Conservation (phyloP, 2,329 filamentous ascomycete species). For the Neoascochyta sp. region DNA sequence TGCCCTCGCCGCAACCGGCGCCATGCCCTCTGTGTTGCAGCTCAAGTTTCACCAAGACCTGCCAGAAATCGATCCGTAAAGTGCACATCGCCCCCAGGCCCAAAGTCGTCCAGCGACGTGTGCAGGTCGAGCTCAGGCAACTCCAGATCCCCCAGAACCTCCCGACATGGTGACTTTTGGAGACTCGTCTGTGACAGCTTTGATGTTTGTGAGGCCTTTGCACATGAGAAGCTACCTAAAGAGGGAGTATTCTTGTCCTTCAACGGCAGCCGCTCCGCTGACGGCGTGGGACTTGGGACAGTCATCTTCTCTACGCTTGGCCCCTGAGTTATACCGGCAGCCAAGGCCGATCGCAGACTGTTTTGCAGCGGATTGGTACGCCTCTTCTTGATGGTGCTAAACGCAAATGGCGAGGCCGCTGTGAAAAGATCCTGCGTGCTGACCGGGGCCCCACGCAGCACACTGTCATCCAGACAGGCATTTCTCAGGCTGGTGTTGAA, state of each 20-base stretch:
- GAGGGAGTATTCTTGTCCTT: conserved; percentile 23
- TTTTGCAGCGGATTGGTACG: conserved; percentile 13
- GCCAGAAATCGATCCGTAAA: conserved; percentile 28
- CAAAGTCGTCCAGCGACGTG: conserved; percentile 22
- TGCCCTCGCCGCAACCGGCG: conserved; percentile 30
- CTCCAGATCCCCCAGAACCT: too few relatives aligned
- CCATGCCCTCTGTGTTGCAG: conserved; percentile 12
- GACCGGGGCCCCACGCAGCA: conserved; percentile 16
- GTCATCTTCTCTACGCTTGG: conserved; percentile 5
- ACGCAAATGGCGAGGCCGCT: conserved; percentile 40
- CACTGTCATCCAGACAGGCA: conserved; percentile 10
- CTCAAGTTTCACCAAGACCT: conserved; percentile 17
- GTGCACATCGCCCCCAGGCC: conserved; percentile 17
- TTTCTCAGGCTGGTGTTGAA: conserved; percentile 25
- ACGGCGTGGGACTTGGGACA: conserved; percentile 20
- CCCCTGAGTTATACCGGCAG: conserved; percentile 9
- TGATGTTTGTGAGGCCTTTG: conserved; percentile 23
- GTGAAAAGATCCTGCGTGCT: conserved; percentile 47
- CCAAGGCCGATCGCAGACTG: conserved; percentile 22
- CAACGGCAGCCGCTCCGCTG: conserved; percentile 21
- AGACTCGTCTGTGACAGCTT: conserved; percentile 5
- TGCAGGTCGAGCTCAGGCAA: conserved; percentile 20
- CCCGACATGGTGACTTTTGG: too few relatives aligned
- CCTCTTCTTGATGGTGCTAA: conserved; percentile 43
- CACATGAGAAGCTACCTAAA: conserved; percentile 13